These are phyloP conservation scores for Lindgomyces ingoldianus DNA, from an alignment of 495 filamentous ascomycete species.

Conservation along the genomic window DNA sequence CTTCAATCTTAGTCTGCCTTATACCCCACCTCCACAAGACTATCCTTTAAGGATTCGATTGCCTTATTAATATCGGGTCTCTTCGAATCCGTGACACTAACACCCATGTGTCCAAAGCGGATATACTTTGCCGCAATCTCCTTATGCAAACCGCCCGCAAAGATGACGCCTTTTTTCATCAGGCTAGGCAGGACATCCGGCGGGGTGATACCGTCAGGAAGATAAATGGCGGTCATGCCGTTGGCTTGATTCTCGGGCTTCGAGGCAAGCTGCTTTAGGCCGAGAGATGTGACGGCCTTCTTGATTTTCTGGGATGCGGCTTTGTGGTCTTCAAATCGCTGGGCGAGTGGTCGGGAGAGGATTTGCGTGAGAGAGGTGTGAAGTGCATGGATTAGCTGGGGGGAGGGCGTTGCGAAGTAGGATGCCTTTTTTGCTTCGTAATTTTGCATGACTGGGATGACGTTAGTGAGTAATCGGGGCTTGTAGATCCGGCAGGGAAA, in stretches of 20 bases:
- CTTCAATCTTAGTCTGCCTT: constrained; percentile 21
- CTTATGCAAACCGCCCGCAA: constrained; percentile 94
- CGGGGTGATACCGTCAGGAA: constrained; percentile 78
- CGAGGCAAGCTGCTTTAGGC: constrained; percentile 79
- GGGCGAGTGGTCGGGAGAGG: constrained; percentile 69
- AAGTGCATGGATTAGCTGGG: constrained; percentile 90
- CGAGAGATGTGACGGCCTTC: constrained; percentile 71
- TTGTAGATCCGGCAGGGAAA: constrained; percentile 12
- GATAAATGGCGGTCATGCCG: constrained; percentile 95
- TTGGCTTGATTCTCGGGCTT: constrained; percentile 90
- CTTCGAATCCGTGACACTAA: constrained; percentile 71
- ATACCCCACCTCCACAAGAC: constrained; percentile 67
- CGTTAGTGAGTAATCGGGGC: constrained; percentile 11
- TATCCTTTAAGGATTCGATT: constrained; percentile 71
- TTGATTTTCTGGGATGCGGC: constrained; percentile 79
- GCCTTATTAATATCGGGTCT: constrained; percentile 78
- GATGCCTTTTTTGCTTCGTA: constrained; percentile 96
- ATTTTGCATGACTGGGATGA: constrained; percentile 82
- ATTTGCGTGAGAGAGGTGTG: constrained; percentile 92
- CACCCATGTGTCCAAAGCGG: constrained; percentile 92
- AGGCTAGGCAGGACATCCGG: constrained; percentile 83
- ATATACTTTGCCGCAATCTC: constrained; percentile 72
- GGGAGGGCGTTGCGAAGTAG: constrained; percentile 95
- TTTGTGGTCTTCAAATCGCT: constrained; percentile 78
- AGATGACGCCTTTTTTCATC: constrained; percentile 86